Conservation (phyloP, 2,329 filamentous ascomycete genomes). For the Niveomyces coronatus region DNA sequence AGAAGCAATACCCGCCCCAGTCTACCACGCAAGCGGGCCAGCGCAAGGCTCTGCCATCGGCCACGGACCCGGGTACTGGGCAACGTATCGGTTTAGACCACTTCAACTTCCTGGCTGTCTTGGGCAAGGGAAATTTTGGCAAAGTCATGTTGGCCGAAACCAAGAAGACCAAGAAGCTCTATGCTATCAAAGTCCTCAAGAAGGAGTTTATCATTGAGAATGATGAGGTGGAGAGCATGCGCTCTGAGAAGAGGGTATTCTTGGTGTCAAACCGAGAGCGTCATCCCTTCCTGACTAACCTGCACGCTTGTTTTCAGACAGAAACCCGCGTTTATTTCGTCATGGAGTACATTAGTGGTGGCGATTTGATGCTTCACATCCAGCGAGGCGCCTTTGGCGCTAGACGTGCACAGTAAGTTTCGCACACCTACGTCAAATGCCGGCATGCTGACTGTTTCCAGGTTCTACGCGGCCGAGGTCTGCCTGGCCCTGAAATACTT, state of each 20-base stretch:
- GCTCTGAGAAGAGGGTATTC: slow-evolving; percentile 96
- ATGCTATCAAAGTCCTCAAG: slow-evolving; percentile 98
- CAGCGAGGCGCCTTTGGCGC: slow-evolving; percentile 92
- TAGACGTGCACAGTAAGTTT: slow-evolving; percentile 81
- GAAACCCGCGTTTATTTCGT: slow-evolving; percentile 98
- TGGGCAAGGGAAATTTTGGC: slow-evolving; percentile 98
- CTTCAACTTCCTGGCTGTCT: slow-evolving; percentile 97
- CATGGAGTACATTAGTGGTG: slow-evolving; percentile 98
- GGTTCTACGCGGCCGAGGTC: slow-evolving; percentile 95
- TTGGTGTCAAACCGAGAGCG: slow-evolving; percentile 93
- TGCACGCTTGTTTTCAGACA: slow-evolving; percentile 98
- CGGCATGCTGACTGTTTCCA: slow-evolving; percentile 21
- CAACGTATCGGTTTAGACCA: slow-evolving; percentile 90
- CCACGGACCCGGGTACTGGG: slow-evolving; percentile 62
- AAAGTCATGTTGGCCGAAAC: slow-evolving; percentile 99
- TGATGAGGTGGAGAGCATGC: slow-evolving; percentile 94
- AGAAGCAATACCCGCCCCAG: slow-evolving; percentile 12
- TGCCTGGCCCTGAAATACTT: slow-evolving; percentile 97
- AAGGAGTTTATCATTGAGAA: slow-evolving; percentile 99
- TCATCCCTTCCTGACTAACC: slow-evolving; percentile 87
- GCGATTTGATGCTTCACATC: slow-evolving; percentile 98
- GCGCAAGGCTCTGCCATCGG: slow-evolving; percentile 56
- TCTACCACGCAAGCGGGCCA: slow-evolving; percentile 21
- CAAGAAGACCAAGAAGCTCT: slow-evolving; percentile 81
- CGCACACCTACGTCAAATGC: not conserved